Evolutionary conservation across 345 rosid genomes (phyloP).

Genomic region (Eucalyptus virginea): DNA sequence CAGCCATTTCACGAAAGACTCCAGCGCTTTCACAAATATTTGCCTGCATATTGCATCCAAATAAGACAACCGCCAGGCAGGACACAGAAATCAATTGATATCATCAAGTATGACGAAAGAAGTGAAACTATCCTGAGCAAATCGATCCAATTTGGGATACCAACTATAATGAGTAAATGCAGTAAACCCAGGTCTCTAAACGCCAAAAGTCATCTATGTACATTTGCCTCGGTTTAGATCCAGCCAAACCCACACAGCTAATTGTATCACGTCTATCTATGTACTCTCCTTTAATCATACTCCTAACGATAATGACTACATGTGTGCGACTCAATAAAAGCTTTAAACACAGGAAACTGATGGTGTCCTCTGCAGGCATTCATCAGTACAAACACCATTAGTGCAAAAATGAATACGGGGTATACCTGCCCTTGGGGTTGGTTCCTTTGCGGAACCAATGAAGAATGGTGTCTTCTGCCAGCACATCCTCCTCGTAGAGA

Average conservation of each 20-base stretch:
- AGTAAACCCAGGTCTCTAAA: background rate
- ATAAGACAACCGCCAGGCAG: background rate
- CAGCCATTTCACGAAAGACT: slow-evolving; percentile 92
- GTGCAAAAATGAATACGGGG: background rate
- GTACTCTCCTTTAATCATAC: background rate
- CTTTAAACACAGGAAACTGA: background rate
- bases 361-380: background rate
- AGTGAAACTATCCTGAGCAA: background rate
- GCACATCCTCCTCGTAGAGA: slow-evolving; percentile 90
- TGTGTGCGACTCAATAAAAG: background rate
- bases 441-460: slow-evolving; percentile 92
- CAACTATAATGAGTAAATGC: background rate
- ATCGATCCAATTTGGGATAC: background rate
- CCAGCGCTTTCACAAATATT: slow-evolving; percentile 82
- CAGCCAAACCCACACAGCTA: background rate
- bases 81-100: background rate
- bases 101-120: background rate
- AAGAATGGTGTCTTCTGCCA: slow-evolving; percentile 95
- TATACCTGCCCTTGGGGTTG: slow-evolving; percentile 90
- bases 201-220: background rate
- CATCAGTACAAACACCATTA: background rate
- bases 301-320: background rate
- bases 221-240: background rate
- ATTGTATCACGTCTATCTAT: background rate
- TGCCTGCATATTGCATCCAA: slow-evolving; percentile 26